Evolutionary conservation across 2,329 filamentous ascomycete species (phyloP).

Genomic region (Venturia aucupariae): DNA sequence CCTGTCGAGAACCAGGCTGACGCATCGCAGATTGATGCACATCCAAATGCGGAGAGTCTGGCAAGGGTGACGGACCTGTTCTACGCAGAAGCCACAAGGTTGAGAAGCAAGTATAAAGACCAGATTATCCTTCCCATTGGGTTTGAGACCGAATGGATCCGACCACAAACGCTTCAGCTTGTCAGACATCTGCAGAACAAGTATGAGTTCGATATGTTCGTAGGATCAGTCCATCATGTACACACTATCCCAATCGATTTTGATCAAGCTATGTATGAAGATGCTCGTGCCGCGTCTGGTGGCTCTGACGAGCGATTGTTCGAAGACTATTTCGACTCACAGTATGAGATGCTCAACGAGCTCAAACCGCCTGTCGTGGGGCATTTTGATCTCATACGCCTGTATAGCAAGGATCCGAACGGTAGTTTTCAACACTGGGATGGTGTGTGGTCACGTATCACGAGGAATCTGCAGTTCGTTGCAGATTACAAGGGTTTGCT

Average conservation of each 20-base stretch:
- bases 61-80: conserved; percentile 58
- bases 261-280: conserved; percentile 56
- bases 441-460: conserved; percentile 62
- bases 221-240: conserved; percentile 89
- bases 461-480: conserved; percentile 65
- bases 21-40: conserved; percentile 38
- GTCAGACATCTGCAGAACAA: conserved; percentile 51
- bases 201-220: conserved; percentile 73
- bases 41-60: conserved; percentile 32
- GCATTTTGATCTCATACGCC: conserved; percentile 84
- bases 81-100: conserved; percentile 61
- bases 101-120: conserved; percentile 59
- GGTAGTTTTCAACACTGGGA: conserved; percentile 49
- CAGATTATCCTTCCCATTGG: conserved; percentile 76
- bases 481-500: conserved; percentile 68
- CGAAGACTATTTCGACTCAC: conserved; percentile 79
- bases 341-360: conserved; percentile 67
- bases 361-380: conserved; percentile 72
- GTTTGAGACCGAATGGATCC: conserved; percentile 91
- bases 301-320: conserved; percentile 66
- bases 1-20: conserved; percentile 5
- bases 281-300: conserved; percentile 45
- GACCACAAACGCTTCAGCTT: conserved; percentile 52
- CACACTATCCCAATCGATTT: conserved; percentile 84
- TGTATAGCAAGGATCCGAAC: conserved; percentile 64